phyloP scores from a whole-genome alignment of 805 yeast genomes.

The Yamadazyma akitaensis region DNA sequence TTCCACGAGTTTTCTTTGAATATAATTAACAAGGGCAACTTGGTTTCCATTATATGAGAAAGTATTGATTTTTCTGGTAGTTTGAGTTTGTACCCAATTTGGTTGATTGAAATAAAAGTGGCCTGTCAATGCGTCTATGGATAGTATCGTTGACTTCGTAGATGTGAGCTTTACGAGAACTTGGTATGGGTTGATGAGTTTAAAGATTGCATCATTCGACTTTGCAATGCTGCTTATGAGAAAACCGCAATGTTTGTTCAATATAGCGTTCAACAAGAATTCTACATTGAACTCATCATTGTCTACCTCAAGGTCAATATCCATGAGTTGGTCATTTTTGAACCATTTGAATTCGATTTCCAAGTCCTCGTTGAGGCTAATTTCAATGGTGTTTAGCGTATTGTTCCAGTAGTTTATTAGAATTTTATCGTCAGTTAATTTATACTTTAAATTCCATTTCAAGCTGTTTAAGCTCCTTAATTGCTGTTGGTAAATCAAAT shows the following conservation, averaged over 20 bases:
- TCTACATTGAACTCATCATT: conserved; percentile 34
- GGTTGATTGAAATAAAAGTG: conserved; percentile 40
- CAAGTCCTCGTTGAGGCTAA: conserved; percentile 51
- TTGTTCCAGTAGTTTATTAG: conserved; percentile 62
- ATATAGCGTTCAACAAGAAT: conserved; percentile 30
- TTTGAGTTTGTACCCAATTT: conserved; percentile 30
- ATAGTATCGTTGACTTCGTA: conserved; percentile 29
- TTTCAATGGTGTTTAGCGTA: conserved; percentile 54
- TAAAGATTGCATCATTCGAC: conserved; percentile 8
- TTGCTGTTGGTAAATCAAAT: conserved; percentile 52
- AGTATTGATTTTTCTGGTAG: conserved; percentile 30
- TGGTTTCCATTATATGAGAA: conserved; percentile 25
- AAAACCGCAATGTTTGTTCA: conserved; percentile 37
- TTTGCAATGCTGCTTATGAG: conserved; percentile 21
- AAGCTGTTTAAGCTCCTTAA: conserved; percentile 45
- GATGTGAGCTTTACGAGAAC: conserved; percentile 31
- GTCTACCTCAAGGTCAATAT: conserved; percentile 12
- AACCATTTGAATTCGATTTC: conserved; percentile 60
- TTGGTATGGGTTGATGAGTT: conserved; percentile 30
- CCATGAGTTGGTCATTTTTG: conserved; percentile 47
- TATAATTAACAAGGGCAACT: conserved; percentile 26
- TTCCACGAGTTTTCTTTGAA: conserved; percentile 37
- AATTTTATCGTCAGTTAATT: conserved; percentile 48
- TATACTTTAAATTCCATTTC: conserved; percentile 61
- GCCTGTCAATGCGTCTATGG: conserved; percentile 41